Conservation (phyloP, 1,284 basidiomycete genomes). For the Pterula multifida region DNA sequence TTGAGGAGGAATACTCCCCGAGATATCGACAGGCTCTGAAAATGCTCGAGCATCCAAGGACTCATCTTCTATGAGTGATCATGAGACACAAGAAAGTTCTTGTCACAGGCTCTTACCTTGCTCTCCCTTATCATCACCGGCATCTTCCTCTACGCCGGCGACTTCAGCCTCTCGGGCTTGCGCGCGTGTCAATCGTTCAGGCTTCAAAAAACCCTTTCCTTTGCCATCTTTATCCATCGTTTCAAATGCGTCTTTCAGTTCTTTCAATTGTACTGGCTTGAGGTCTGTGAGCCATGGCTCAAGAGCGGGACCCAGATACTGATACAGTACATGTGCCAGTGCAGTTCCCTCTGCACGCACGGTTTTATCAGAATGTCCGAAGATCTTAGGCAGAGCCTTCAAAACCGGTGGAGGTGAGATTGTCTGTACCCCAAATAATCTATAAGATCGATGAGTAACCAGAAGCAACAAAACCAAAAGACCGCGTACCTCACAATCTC, state of each 20-base stretch:
- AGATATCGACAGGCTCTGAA: conserved; percentile 76
- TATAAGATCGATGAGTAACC: conserved; percentile 18
- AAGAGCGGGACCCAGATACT: conserved; percentile 81
- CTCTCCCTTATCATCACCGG: conserved; percentile 12
- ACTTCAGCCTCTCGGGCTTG: conserved; percentile 66
- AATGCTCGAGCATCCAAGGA: conserved; percentile 74
- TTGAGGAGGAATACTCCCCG: conserved; percentile 63
- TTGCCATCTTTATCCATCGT: conserved; percentile 72
- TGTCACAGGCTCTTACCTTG: not conserved
- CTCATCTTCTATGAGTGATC: conserved; percentile 23
- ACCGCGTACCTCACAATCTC: conserved; percentile 48
- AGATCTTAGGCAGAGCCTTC: conserved; percentile 86
- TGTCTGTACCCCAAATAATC: conserved; percentile 74
- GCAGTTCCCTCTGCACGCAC: conserved; percentile 87
- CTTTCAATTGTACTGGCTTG: conserved; percentile 97
- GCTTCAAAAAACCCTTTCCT: conserved; percentile 72
- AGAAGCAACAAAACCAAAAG: conserved; percentile 5
- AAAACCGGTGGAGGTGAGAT: conserved; percentile 72
- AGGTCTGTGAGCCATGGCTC: conserved; percentile 84
- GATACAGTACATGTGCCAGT: conserved; percentile 74
- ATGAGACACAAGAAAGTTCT: conserved; percentile 5
- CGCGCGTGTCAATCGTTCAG: conserved; percentile 70
- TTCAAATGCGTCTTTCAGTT: conserved; percentile 87
- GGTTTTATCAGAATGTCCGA: conserved; percentile 90
- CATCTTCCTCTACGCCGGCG: conserved; percentile 26